Conservation (phyloP, 139 green algal species). For the Picochlorum sp. region DNA sequence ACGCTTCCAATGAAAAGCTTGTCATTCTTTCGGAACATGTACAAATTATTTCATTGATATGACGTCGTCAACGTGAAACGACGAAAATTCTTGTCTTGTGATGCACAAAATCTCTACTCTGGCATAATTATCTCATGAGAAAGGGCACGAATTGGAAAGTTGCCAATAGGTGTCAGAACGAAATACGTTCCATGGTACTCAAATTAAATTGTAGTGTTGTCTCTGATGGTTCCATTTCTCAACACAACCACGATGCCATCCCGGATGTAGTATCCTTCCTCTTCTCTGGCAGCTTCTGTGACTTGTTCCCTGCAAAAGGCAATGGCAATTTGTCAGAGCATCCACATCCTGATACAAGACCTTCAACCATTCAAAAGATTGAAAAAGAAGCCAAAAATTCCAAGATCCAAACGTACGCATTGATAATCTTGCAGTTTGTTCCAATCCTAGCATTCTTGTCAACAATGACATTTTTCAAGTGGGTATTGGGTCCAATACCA, state of each 20-base stretch:
- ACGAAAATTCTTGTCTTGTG: too few species aligned
- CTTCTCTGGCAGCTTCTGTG: constrained; percentile 74
- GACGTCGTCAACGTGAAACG: not conserved
- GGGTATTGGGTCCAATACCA: constrained; percentile 69
- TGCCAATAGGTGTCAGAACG: too few species aligned
- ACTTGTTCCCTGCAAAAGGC: constrained; percentile 61
- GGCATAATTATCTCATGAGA: too few species aligned
- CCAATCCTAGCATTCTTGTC: constrained; percentile 99
- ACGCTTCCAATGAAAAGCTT: not conserved
- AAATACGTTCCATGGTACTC: not conserved
- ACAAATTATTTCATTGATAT: not conserved
- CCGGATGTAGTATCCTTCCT: constrained; percentile 89
- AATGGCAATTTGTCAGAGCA: too few species aligned
- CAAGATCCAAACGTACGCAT: too few species aligned
- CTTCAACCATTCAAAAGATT: not conserved
- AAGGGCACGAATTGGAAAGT: too few species aligned
- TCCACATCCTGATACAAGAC: not conserved
- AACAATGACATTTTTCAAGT: constrained; percentile 89
- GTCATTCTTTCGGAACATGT: not conserved
- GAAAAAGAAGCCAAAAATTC: too few species aligned
- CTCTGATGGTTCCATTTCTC: constrained; percentile 69
- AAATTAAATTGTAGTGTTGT: constrained; percentile 67
- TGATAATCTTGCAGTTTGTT: constrained; percentile 74
- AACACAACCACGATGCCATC: constrained; percentile 89
- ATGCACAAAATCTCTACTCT: too few species aligned